Evolutionary conservation across 345 rosid species (phyloP).

Genomic region (Rhodamnia argentea): DNA sequence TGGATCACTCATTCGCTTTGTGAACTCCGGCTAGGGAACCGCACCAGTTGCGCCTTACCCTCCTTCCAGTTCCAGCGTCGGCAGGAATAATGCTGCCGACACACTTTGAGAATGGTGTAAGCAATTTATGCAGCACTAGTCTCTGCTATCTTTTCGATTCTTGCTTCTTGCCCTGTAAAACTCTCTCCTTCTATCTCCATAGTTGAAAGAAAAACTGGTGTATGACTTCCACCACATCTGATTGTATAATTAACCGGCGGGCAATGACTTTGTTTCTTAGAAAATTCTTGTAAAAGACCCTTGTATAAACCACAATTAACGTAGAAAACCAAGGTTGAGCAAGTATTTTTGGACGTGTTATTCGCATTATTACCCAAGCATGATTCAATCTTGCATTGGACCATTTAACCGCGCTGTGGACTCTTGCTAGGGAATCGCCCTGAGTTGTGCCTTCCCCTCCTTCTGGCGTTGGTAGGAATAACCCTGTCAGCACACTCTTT

Average conservation of each 20-base stretch:
- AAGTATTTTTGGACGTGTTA: too few species aligned
- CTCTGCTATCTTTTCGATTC: slow-evolving; percentile 31
- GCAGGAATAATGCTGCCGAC: not conserved
- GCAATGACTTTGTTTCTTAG: slow-evolving; percentile 13
- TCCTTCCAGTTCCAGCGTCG: not conserved
- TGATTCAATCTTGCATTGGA: too few species aligned
- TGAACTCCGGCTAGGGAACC: not conserved
- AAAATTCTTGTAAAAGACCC: slow-evolving; percentile 30
- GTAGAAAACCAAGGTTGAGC: too few species aligned
- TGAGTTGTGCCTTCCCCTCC: too few species aligned
- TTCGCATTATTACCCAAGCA: too few species aligned
- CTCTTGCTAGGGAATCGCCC: too few species aligned
- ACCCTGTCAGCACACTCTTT: slow-evolving; percentile 1
- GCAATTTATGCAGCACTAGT: slow-evolving; percentile 30
- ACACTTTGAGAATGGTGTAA: slow-evolving; percentile 6
- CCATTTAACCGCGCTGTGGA: too few species aligned
- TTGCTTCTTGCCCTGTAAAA: slow-evolving; percentile 10
- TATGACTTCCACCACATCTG: slow-evolving; percentile 9
- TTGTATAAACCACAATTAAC: slow-evolving; percentile 20
- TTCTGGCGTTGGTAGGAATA: too few species aligned
- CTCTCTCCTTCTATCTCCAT: slow-evolving; percentile 16
- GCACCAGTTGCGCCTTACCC: not conserved
- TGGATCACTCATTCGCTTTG: slow-evolving; percentile 1
- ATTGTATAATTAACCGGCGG: slow-evolving; percentile 14
- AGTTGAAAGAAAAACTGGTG: slow-evolving; percentile 17